Percentiles rank a stretch among this genome's conserved stretches.
phyloP scores from a whole-genome alignment of 192 early-diverging fungal genomes.

The Obelidium mucronatum region DNA sequence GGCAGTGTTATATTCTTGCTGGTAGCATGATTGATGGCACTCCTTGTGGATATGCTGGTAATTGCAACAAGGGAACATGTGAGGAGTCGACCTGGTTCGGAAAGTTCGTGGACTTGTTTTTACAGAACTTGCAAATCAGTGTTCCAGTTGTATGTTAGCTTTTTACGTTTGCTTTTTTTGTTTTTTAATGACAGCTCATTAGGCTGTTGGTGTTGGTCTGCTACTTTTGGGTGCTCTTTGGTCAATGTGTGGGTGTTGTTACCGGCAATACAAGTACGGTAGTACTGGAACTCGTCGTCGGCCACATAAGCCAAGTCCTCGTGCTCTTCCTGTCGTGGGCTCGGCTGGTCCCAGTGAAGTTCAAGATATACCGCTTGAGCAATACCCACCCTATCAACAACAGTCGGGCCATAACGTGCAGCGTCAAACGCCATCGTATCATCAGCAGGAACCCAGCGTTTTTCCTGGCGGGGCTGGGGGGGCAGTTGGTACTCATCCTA shows the following conservation, averaged over 20 bases:
- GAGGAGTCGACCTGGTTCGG: slow-evolving; percentile 33
- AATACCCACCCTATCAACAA: neutral
- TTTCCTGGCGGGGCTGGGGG: too few relatives aligned
- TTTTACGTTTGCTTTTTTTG: neutral
- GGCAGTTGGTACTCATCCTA: too few relatives aligned
- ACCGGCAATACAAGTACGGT: slow-evolving; percentile 22
- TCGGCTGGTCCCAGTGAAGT: neutral
- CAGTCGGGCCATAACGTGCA: neutral
- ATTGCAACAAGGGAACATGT: slow-evolving; percentile 35
- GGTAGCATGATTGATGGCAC: slow-evolving; percentile 56
- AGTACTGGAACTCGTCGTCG: neutral
- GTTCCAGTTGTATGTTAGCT: slow-evolving; percentile 43
- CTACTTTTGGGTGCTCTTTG: slow-evolving; percentile 44
- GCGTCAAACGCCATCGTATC: too few relatives aligned
- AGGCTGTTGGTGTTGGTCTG: slow-evolving; percentile 42
- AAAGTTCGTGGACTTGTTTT: slow-evolving; percentile 42
- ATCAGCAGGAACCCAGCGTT: too few relatives aligned
- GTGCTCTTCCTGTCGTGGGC: slow-evolving; percentile 26
- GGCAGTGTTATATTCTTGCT: slow-evolving; percentile 44
- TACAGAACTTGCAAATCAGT: slow-evolving; percentile 37
- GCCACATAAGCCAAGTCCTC: neutral
- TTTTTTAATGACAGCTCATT: slow-evolving; percentile 2
- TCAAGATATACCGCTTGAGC: neutral
- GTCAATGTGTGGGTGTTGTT: slow-evolving; percentile 22
- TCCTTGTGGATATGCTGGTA: slow-evolving; percentile 52